Conservation (phyloP, 164 flowering plant species). For the Berberis vulgaris region DNA sequence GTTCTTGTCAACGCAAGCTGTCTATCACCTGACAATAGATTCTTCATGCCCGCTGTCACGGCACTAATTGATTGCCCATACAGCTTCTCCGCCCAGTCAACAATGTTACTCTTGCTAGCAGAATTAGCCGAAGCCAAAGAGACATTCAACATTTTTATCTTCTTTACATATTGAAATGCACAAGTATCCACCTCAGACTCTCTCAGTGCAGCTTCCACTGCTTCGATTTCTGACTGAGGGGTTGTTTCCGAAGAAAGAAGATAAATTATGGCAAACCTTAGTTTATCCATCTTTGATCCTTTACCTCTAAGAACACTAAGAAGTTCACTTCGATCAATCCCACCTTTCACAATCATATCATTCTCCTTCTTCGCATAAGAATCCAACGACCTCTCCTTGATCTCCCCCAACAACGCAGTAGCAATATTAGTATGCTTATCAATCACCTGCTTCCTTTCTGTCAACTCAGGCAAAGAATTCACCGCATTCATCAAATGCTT, state of each 20-base stretch:
- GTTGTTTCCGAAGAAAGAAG: conserved; percentile 68
- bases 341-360: conserved; percentile 80
- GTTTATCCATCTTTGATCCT: conserved; percentile 76
- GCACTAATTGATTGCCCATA: conserved; percentile 93
- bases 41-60: conserved; percentile 92
- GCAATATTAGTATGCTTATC: conserved; percentile 95
- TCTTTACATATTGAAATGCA: conserved; percentile 95
- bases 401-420: conserved; percentile 77
- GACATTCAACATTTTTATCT: conserved; percentile 79
- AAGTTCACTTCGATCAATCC: conserved; percentile 69
- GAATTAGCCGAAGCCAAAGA: conserved; percentile 79
- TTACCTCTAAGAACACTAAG: conserved; percentile 69
- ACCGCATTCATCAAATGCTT: conserved; percentile 97
- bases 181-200: conserved; percentile 84
- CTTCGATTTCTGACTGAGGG: conserved; percentile 68
- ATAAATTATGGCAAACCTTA: conserved; percentile 79
- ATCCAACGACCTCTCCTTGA: conserved; percentile 87
- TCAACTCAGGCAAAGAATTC: conserved; percentile 89
- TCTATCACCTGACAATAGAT: conserved; percentile 68
- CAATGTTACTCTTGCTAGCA: conserved; percentile 88
- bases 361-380: conserved; percentile 75
- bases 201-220: conserved; percentile 78
- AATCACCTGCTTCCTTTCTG: conserved; percentile 85
- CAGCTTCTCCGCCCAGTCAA: conserved; percentile 96
- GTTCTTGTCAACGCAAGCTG: conserved; percentile 83